Percentiles rank a stretch among this genome's conserved stretches.
These are phyloP conservation scores for Penicillium sp. DNA, from an alignment of 2,329 filamentous ascomycete species.

Conservation along the genomic window DNA sequence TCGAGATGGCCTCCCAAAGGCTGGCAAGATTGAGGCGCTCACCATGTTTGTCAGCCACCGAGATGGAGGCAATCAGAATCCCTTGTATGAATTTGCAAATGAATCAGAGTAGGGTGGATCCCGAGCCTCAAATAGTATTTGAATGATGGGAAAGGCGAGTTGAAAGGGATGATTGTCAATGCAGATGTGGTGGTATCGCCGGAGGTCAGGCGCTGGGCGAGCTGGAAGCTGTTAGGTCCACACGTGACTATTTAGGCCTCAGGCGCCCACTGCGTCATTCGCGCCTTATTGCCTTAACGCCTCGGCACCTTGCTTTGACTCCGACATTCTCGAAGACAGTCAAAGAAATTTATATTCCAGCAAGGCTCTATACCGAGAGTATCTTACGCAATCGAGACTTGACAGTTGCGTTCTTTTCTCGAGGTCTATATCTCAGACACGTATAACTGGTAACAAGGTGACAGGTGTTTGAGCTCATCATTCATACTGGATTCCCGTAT, in stretches of 20 bases:
- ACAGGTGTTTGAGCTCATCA: neutral
- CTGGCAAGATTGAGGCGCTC: conserved; percentile 16
- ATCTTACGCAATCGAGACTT: neutral
- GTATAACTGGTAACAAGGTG: neutral
- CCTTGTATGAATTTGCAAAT: neutral
- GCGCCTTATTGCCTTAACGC: conserved; percentile 14
- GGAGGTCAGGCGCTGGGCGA: conserved; percentile 13
- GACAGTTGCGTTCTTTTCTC: too few species aligned
- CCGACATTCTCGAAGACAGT: conserved; percentile 2
- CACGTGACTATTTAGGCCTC: conserved; percentile 15
- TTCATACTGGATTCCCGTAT: conserved; percentile 8
- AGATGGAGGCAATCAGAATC: conserved; percentile 13
- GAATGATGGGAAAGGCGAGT: conserved; percentile 3
- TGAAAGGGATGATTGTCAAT: conserved; percentile 13
- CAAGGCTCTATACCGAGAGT: neutral
- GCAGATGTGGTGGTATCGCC: conserved; percentile 15
- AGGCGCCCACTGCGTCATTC: conserved; percentile 14
- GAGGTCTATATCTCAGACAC: neutral
- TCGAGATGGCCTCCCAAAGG: neutral
- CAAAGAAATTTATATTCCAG: neutral
- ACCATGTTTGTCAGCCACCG: conserved; percentile 30
- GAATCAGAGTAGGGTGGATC: neutral
- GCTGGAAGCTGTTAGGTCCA: conserved; percentile 19
- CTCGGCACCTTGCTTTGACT: neutral
- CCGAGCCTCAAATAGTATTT: neutral